Evolutionary conservation across 2,329 filamentous ascomycete genomes (phyloP), one percentile per base, ranked within the genome.

Genomic region (Hypoxylon sp.): DNA sequence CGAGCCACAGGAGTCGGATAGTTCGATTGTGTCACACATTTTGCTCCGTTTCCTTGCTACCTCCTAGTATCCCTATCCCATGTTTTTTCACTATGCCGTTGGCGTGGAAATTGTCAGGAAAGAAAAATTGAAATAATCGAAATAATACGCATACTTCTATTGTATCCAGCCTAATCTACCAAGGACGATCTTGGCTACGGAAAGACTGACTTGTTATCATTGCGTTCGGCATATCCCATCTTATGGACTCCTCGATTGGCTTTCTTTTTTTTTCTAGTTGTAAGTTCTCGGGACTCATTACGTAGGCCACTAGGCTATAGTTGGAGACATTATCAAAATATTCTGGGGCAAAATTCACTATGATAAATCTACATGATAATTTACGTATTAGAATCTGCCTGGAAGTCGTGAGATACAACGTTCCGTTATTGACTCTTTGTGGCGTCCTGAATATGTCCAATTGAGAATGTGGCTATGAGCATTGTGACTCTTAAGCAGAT

Each of bases 1-100:
- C 72, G 66, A 72, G 61, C 67, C 68, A 71, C 69, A 65, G 52
- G 67, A 64, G 57, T 58, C 52, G 55, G 61, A 54, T 57, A 46
- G 60, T 69, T 67, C 63, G 52, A 63, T 47, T 52, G 54, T 69
- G 63, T 33, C 62, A 59, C 64, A 59, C 37, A 42, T 37, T 66
- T 54, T 54, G 54, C 39, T 57, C 59, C 31, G 24, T 53, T 51
- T 42, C 39, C 47, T 60, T 64, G 55, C 51, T 62, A 31, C n/a
- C 35, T 46, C 44, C 6, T 19, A 17, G n/a, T n/a, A 51, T 3
- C 33, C 22, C 3, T 59, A 35, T 47, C 37, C 63, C 46, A 46
- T 37, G 61, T 53, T 29, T 24, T 52, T 22, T 22, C 44, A 46
- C 52, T 46, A 50, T 53, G 62, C 54, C 65, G 47, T 52, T 61